phyloP scores from a whole-genome alignment of 129 eudicot species.

The Arctium minus region DNA sequence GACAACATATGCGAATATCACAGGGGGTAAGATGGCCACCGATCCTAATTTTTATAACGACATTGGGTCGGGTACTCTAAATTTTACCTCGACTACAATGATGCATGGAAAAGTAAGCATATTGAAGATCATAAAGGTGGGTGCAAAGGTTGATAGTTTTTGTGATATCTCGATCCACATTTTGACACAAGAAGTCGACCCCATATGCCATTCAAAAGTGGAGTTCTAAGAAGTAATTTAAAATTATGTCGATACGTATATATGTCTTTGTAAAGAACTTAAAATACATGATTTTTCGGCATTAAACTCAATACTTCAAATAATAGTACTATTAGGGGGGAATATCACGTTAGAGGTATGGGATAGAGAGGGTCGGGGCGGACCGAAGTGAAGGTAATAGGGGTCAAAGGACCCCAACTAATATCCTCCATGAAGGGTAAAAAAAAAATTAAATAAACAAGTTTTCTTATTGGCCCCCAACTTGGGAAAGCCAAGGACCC shows the following conservation, averaged over 20 bases:
- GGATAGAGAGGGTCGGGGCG: too few species aligned
- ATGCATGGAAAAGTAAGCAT: slow-evolving; percentile 39
- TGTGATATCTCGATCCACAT: slow-evolving; percentile 23
- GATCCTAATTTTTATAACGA: slow-evolving; percentile 31
- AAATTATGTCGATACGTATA: neutral
- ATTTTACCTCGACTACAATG: slow-evolving; percentile 30
- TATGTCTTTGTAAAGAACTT: neutral
- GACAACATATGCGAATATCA: slow-evolving; percentile 27
- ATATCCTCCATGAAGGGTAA: too few species aligned
- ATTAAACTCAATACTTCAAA: neutral
- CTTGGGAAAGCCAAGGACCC: too few species aligned
- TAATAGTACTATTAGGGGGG: too few species aligned
- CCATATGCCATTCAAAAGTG: slow-evolving; percentile 30
- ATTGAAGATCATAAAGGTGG: slow-evolving; percentile 25
- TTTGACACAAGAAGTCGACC: slow-evolving; percentile 30
- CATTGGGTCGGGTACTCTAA: slow-evolving; percentile 22
- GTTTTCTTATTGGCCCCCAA: too few species aligned
- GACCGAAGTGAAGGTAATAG: too few species aligned
- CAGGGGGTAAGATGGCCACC: slow-evolving; percentile 31
- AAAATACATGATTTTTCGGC: neutral
- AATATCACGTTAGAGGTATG: too few species aligned
- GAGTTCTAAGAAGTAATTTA: neutral
- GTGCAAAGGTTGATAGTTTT: slow-evolving; percentile 26
- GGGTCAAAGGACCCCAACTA: too few species aligned
- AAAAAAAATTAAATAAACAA: too few species aligned